Evolutionary conservation across 108 stramenopile species (phyloP).

Genomic region (Bacterosira constricta): DNA sequence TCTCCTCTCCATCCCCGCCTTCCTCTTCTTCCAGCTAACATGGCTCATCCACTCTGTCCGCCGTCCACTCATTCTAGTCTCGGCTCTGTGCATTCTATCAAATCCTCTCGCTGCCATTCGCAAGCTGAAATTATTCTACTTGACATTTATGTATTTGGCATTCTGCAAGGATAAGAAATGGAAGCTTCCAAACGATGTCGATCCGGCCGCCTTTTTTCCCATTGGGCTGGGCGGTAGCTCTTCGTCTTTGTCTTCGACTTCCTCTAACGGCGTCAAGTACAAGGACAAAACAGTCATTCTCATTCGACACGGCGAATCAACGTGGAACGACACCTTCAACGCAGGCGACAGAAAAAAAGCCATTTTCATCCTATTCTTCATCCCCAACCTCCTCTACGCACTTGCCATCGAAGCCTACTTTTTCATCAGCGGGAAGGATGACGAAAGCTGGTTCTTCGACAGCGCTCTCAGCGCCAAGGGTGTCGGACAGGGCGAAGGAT

Average conservation of each 20-base stretch:
- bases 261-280: constrained; percentile 14
- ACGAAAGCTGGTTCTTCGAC: constrained; percentile 87
- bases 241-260: neutral
- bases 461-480: constrained; percentile 75
- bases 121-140: constrained; percentile 62
- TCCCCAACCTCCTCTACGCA: constrained; percentile 73
- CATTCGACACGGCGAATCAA: constrained; percentile 85
- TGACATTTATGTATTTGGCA: constrained; percentile 60
- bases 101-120: constrained; percentile 63
- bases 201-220: constrained; percentile 59
- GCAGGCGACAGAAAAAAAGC: constrained; percentile 72
- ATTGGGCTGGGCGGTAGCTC: constrained; percentile 40
- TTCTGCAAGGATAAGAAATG: constrained; percentile 82
- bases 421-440: constrained; percentile 64
- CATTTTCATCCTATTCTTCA: constrained; percentile 65
- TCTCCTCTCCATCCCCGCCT: constrained; percentile 42
- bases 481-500: constrained; percentile 56
- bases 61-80: constrained; percentile 66
- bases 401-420: constrained; percentile 69
- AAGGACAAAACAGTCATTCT: constrained; percentile 79
- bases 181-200: constrained; percentile 52
- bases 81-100: constrained; percentile 55
- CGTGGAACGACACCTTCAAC: constrained; percentile 94
- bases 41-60: constrained; percentile 60
- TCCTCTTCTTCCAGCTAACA: constrained; percentile 48